phyloP scores from a whole-genome alignment of 495 filamentous ascomycete species.

The Penicillium desertorum region DNA sequence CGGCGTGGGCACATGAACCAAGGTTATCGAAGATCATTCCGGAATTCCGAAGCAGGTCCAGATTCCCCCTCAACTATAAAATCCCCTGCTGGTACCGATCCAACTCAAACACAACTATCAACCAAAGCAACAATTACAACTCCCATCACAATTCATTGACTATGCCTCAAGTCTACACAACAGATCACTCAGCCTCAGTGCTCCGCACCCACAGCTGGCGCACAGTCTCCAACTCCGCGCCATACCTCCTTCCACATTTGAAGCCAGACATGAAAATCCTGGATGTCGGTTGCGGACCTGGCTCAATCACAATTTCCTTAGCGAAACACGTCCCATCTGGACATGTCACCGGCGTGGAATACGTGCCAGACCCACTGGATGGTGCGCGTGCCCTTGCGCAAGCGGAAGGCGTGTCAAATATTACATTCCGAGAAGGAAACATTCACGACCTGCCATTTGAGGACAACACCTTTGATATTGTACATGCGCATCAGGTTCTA shows the following conservation, averaged over 20 bases:
- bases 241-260: conserved; percentile 52
- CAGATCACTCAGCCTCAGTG: conserved; percentile 51
- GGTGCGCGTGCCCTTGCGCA: conserved; percentile 39
- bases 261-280: conserved; percentile 48
- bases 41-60: conserved; percentile 13
- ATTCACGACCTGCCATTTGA: conserved; percentile 44
- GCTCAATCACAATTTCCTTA: conserved; percentile 56
- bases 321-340: conserved; percentile 49
- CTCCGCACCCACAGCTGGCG: conserved; percentile 52
- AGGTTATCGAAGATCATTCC: neutral
- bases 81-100: neutral
- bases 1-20: neutral
- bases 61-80: conserved; percentile 16
- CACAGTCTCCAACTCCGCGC: conserved; percentile 50
- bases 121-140: neutral
- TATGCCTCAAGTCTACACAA: conserved; percentile 42
- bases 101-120: neutral
- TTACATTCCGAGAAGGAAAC: conserved; percentile 50
- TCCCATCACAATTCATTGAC: neutral
- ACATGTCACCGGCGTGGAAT: conserved; percentile 49
- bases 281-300: conserved; percentile 61
- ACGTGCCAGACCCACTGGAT: conserved; percentile 40
- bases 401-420: conserved; percentile 43
- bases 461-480: conserved; percentile 58
- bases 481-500: conserved; percentile 58